phyloP scores from a whole-genome alignment of 2,329 filamentous ascomycete genomes.

The Pseudogymnoascus sp. region DNA sequence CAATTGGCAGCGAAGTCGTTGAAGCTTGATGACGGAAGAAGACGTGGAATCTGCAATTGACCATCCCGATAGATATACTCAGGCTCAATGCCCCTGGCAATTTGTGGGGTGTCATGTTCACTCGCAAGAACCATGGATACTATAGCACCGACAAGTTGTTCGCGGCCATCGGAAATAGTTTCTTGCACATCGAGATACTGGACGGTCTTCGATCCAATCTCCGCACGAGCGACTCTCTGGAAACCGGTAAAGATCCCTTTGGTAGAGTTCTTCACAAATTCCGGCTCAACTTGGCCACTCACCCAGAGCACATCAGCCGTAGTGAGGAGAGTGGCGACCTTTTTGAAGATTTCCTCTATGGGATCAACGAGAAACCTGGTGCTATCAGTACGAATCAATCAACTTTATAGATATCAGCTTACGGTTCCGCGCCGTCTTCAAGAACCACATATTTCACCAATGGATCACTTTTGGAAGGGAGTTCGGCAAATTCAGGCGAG shows the following conservation, averaged over 20 bases:
- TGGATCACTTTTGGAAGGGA: neutral
- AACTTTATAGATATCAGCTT: neutral
- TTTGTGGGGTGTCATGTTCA: neutral
- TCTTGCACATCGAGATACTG: neutral
- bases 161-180: neutral
- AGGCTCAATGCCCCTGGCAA: slow-evolving; percentile 4
- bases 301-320: neutral
- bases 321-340: neutral
- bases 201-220: neutral
- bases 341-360: neutral
- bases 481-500: neutral
- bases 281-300: neutral
- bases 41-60: slow-evolving; percentile 10
- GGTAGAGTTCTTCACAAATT: neutral
- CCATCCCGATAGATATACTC: slow-evolving; percentile 9
- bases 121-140: neutral
- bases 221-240: neutral
- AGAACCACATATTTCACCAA: neutral
- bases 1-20: neutral
- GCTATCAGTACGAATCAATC: neutral
- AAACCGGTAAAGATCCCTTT: neutral
- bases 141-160: neutral
- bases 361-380: neutral
- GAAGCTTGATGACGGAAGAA: slow-evolving; percentile 3
- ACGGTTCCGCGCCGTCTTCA: neutral